These are phyloP conservation scores for Fragaria vesca DNA, from an alignment of 306 rosid species.

Conservation along the genomic window DNA sequence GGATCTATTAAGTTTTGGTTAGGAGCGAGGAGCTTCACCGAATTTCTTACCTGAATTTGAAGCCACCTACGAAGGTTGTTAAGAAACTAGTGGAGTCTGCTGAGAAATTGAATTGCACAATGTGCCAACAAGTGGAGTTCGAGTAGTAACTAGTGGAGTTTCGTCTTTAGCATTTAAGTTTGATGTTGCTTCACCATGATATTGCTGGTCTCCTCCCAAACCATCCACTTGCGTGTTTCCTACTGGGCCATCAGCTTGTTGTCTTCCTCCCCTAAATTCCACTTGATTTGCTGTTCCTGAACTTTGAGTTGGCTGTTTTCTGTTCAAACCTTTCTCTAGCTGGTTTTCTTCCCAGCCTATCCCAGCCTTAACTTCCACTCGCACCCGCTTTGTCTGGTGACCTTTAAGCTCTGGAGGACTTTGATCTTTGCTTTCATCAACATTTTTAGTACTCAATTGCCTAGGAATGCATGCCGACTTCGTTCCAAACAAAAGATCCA, in stretches of 20 bases:
- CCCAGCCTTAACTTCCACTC: not conserved
- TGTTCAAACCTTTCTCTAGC: not conserved
- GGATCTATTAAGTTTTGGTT: not conserved
- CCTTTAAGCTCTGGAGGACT: not conserved
- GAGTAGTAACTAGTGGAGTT: not conserved
- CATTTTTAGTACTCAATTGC: not conserved
- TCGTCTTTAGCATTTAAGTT: not conserved
- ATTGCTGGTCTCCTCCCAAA: not conserved
- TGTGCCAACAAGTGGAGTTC: not conserved
- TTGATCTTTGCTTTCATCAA: not conserved
- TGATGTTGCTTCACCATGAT: not conserved
- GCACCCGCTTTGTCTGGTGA: slow-evolving; percentile 3
- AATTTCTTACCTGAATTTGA: slow-evolving; percentile 7
- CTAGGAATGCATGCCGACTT: not conserved
- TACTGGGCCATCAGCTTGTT: not conserved
- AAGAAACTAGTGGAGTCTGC: not conserved
- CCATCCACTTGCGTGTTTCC: not conserved
- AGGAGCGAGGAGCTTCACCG: not conserved
- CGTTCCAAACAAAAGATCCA: slow-evolving; percentile 9
- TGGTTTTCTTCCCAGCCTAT: not conserved
- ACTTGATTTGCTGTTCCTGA: not conserved
- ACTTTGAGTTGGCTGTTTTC: not conserved
- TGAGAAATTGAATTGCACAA: not conserved
- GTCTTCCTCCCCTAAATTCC: not conserved
- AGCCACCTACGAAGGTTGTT: not conserved